Percentiles rank a stretch among this genome's conserved stretches.
Conservation (phyloP, 208 protist genomes). For the Leishmania lainsoni region DNA sequence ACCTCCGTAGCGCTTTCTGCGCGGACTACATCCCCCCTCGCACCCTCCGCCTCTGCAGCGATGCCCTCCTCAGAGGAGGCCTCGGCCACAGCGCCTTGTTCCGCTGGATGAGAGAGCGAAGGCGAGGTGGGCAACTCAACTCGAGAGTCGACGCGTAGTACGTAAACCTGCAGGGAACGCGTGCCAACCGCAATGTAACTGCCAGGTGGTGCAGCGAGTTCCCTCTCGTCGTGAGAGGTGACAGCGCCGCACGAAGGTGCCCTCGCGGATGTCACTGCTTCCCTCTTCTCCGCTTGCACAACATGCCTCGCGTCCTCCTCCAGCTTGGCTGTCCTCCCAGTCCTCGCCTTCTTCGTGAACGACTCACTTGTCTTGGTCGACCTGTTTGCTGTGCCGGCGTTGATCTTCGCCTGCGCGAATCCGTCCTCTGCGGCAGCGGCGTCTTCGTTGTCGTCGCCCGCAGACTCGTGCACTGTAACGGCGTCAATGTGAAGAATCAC, state of each 20-base stretch:
- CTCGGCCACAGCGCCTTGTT: neutral
- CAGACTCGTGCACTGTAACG: slow-evolving; percentile 47
- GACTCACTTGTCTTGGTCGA: neutral
- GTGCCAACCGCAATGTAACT: slow-evolving; percentile 86
- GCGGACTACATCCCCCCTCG: neutral
- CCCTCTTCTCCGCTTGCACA: neutral
- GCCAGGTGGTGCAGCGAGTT: slow-evolving; percentile 46
- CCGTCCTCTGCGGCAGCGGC: slow-evolving; percentile 6
- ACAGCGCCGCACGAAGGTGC: neutral
- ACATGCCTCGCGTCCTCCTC: neutral
- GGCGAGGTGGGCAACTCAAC: slow-evolving; percentile 5
- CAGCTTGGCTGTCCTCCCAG: neutral
- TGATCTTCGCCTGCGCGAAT: slow-evolving; percentile 2
- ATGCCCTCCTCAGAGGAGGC: neutral
- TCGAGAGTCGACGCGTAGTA: slow-evolving; percentile 61
- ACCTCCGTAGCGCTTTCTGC: neutral
- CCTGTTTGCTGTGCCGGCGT: neutral
- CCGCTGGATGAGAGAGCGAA: neutral
- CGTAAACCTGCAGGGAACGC: slow-evolving; percentile 77
- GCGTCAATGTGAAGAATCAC: slow-evolving; percentile 85
- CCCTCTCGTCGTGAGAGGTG: slow-evolving; percentile 5
- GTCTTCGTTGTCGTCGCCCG: neutral
- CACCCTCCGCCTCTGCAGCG: neutral
- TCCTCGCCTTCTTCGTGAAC: neutral
- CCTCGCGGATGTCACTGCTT: neutral